Conservation (phyloP, 441 rosid genomes). For the Populus hybrid region DNA sequence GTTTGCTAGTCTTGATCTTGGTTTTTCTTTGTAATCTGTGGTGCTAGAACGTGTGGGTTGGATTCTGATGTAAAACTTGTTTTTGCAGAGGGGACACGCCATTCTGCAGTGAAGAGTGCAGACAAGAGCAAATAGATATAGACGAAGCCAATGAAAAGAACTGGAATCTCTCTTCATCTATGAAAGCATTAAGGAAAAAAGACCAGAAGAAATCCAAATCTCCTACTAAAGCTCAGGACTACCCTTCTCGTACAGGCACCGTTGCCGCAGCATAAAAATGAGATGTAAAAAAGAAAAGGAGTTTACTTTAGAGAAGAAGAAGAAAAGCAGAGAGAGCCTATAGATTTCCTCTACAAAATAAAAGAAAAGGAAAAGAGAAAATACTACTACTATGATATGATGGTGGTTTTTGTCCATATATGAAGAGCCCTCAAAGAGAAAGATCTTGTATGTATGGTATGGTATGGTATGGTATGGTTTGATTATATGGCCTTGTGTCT, state of each 20-base stretch:
- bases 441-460: background rate
- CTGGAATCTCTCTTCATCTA: constrained; percentile 51
- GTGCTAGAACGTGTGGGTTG: background rate
- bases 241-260: constrained; percentile 38
- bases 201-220: constrained; percentile 46
- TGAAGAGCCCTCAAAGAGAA: background rate
- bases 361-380: background rate
- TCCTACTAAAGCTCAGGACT: constrained; percentile 34
- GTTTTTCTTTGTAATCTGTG: background rate
- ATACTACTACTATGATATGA: background rate
- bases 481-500: background rate
- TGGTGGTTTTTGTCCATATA: background rate
- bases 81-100: constrained; percentile 77
- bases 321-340: background rate
- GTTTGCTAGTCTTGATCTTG: background rate
- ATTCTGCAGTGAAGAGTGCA: constrained; percentile 89
- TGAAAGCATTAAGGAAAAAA: constrained; percentile 49
- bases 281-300: background rate
- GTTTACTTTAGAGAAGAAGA: constrained; percentile 1
- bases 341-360: background rate
- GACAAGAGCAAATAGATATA: constrained; percentile 80
- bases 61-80: background rate
- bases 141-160: constrained; percentile 68
- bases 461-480: background rate
- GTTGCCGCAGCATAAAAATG: constrained; percentile 48